Conservation (phyloP, 352 stramenopile genomes). For the Globisporangium sylvaticum region DNA sequence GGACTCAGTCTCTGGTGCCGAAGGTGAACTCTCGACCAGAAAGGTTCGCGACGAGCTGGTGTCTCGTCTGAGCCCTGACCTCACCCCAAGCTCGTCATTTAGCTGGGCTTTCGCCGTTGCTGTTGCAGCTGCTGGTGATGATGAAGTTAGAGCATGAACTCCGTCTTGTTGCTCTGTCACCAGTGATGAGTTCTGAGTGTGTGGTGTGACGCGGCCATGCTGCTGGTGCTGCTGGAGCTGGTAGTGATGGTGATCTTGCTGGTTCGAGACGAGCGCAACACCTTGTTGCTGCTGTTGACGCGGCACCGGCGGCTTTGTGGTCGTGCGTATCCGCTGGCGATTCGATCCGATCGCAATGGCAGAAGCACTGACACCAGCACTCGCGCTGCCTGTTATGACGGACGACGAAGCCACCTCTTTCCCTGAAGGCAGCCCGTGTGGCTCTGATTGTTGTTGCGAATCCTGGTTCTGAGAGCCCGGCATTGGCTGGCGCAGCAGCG, state of each 20-base stretch:
- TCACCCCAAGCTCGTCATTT: not conserved
- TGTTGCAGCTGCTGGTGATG: not conserved
- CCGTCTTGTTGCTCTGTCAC: not conserved
- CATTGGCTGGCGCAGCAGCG: slow-evolving; percentile 27
- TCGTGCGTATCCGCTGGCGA: slow-evolving; percentile 38
- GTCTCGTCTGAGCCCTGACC: not conserved
- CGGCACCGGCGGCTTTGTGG: slow-evolving; percentile 56
- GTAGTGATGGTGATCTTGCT: not conserved
- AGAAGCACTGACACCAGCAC: not conserved
- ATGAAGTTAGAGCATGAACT: not conserved
- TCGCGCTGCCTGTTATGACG: not conserved
- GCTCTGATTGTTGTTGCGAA: not conserved
- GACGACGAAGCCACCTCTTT: not conserved
- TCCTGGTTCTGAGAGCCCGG: slow-evolving; percentile 13
- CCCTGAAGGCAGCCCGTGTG: not conserved
- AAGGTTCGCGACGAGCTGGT: not conserved
- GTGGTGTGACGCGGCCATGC: not conserved
- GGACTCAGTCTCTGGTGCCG: not conserved
- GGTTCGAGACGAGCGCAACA: slow-evolving; percentile 11
- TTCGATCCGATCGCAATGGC: slow-evolving; percentile 44
- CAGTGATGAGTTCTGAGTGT: not conserved
- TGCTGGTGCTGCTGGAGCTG: not conserved
- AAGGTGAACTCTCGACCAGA: not conserved
- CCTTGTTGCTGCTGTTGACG: slow-evolving; percentile 29
- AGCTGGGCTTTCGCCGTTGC: not conserved